phyloP scores from a whole-genome alignment of 163 green algal species.

The Volvox carteri region DNA sequence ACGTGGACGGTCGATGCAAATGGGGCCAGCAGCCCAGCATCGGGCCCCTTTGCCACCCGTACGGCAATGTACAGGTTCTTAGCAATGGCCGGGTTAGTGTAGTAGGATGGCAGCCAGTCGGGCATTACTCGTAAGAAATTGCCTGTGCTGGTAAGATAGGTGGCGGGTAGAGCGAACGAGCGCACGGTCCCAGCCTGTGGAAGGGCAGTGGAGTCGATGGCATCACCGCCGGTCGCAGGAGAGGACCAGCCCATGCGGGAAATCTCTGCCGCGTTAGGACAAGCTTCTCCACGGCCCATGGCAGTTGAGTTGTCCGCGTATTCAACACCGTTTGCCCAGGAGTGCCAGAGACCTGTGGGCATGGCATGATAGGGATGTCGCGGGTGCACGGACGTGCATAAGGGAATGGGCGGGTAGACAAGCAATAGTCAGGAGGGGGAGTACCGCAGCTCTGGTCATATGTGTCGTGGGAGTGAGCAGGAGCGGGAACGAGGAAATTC shows the following conservation, averaged over 20 bases:
- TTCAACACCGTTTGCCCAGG: not conserved
- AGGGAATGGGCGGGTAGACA: no score
- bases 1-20: not conserved
- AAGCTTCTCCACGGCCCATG: slow-evolving; percentile 25
- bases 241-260: not conserved
- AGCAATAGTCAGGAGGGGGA: no score
- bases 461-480: no score
- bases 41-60: not conserved
- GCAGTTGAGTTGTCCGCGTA: slow-evolving; percentile 33
- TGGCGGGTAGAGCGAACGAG: slow-evolving; percentile 12
- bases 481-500: no score
- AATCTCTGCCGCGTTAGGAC: slow-evolving; percentile 19
- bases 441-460: no score
- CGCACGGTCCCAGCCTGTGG: not conserved
- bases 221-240: not conserved
- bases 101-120: not conserved
- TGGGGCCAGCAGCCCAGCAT: not conserved
- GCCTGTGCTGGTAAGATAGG: not conserved
- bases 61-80: slow-evolving; percentile 25
- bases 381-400: not conserved
- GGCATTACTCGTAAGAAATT: slow-evolving; percentile 21
- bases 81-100: not conserved
- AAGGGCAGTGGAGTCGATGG: not conserved
- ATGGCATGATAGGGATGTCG: not conserved
- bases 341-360: slow-evolving; percentile 3